These are phyloP conservation scores for Elaeis guineensis DNA, from an alignment of 176 grass and related monocot species.

Conservation along the genomic window DNA sequence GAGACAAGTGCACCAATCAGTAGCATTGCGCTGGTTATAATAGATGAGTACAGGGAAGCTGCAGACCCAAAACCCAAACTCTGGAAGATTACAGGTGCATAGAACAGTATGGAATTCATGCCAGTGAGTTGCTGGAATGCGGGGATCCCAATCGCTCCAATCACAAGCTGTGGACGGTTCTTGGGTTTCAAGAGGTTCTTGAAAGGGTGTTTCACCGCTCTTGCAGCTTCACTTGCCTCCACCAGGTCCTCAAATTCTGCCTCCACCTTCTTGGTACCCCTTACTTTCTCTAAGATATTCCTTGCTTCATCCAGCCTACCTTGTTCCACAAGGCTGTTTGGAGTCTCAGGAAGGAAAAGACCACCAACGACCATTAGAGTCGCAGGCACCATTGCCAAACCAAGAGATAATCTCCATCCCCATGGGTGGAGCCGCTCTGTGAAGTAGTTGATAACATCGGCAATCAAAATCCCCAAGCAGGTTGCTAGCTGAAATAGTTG, in stretches of 20 bases:
- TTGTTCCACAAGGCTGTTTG: constrained; percentile 55
- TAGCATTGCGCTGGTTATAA: constrained; percentile 8
- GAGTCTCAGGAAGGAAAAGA: constrained; percentile 38
- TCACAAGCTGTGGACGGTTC: not conserved
- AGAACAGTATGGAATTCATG: constrained; percentile 13
- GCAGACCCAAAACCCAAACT: constrained; percentile 8
- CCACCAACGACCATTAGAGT: constrained; percentile 28
- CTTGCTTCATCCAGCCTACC: constrained; percentile 5
- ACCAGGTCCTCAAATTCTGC: constrained; percentile 41
- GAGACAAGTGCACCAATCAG: constrained; percentile 11
- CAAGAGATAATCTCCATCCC: constrained; percentile 49
- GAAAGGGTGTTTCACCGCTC: constrained; percentile 30
- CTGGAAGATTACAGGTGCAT: constrained; percentile 10
- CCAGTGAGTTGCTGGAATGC: constrained; percentile 6
- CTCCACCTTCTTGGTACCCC: constrained; percentile 29
- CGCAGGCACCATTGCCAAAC: constrained; percentile 30
- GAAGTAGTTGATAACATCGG: constrained; percentile 54
- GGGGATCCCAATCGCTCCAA: constrained; percentile 4
- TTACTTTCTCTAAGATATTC: constrained; percentile 31
- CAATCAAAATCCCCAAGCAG: constrained; percentile 46
- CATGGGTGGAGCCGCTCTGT: constrained; percentile 20
- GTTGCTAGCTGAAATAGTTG: constrained; percentile 68
- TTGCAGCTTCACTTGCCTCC: constrained; percentile 16
- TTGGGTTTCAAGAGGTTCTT: constrained; percentile 12
- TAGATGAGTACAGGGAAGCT: constrained; percentile 10